These are phyloP conservation scores for Penicillium macrosclerotiorum DNA, from an alignment of 495 filamentous ascomycete species.

Conservation along the genomic window DNA sequence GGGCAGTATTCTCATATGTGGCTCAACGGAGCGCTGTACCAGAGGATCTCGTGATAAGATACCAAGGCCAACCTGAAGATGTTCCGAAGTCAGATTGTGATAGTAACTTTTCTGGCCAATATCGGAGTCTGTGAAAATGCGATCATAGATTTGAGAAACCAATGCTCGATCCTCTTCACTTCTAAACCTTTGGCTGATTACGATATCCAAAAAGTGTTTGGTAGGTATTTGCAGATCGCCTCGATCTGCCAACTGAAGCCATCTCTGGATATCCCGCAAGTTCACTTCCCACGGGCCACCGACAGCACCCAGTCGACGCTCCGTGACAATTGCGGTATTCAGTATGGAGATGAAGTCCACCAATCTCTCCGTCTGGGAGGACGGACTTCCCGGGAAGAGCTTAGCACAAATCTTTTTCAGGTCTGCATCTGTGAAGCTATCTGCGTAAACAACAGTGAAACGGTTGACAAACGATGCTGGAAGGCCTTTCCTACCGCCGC, in stretches of 20 bases:
- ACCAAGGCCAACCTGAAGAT: slow-evolving; percentile 79
- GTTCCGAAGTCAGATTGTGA: slow-evolving; percentile 65
- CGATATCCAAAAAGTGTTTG: slow-evolving; percentile 73
- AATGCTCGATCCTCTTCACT: slow-evolving; percentile 60
- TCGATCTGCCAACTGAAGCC: slow-evolving; percentile 69
- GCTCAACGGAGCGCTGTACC: slow-evolving; percentile 53
- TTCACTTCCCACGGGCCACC: slow-evolving; percentile 98
- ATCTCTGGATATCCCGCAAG: slow-evolving; percentile 84
- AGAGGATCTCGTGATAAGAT: slow-evolving; percentile 58
- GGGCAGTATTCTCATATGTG: slow-evolving; percentile 54
- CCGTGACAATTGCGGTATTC: slow-evolving; percentile 64
- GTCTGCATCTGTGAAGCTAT: slow-evolving; percentile 79
- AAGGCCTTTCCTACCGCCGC: slow-evolving; percentile 91
- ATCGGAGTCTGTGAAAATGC: slow-evolving; percentile 44
- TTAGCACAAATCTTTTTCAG: slow-evolving; percentile 75
- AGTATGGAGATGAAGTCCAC: slow-evolving; percentile 80
- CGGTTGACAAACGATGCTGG: slow-evolving; percentile 96
- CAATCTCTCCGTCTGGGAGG: slow-evolving; percentile 55
- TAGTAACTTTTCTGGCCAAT: slow-evolving; percentile 44
- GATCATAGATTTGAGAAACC: slow-evolving; percentile 62
- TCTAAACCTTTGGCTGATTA: slow-evolving; percentile 88
- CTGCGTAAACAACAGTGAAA: slow-evolving; percentile 96
- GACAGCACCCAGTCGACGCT: slow-evolving; percentile 66
- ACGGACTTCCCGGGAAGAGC: slow-evolving; percentile 63
- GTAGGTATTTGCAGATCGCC: slow-evolving; percentile 49